Base-by-base conservation (phyloP, 768 basidiomycete genomes). In the Daedaleopsis nitida region DNA sequence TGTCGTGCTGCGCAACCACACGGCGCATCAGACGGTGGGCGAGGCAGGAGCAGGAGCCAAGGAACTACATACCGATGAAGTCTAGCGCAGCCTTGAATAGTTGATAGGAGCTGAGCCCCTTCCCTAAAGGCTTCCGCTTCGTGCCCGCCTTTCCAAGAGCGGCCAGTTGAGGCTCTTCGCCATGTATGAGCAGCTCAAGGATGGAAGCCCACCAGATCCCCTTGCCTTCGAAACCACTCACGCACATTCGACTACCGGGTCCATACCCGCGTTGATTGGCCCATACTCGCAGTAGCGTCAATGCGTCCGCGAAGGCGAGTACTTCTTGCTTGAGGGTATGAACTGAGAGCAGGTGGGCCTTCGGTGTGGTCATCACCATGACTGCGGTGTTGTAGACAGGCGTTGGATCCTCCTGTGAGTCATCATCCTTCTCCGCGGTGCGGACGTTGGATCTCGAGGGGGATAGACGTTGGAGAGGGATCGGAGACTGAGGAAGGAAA, bases 41-140 rank as follows among this genome's bases (percentile, higher is more conserved):
- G 0, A 24, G 3, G 39, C 10, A 12, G 17, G 11, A 38, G 8
- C 14, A 38, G n/a, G 21, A 35, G 5, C 3, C 7, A 9, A 42
- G 11, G 23, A 52, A n/a, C 27, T 2, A 70, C 88, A 64, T 69
- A 94, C 94, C 84, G 23, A 98, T 71, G 68, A 95, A 88, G 70
- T 95, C 92, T 65, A 96, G 75, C 1, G 86, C 88, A 37, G 91
- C 93, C 66, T 89, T 85, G 73, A 98, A 89, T 32, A 96, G 78
- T 70, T 96, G 94, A 75, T 96, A 97, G 21, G 92, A 91, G 62
- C 92, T 95, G 66, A 98, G 71, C 1, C 94, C 91, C 58, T 82
- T 84, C 6, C 93, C 96, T 2, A 96, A 69, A 0, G 86, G 81
- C 68, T 80, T 86, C 56, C 85, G 78, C 55, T 76, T 78, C 27